Percentiles rank a stretch among this genome's conserved stretches.
Conservation (phyloP, 1,284 basidiomycete genomes). For the Cryptococcus wingfieldii region DNA sequence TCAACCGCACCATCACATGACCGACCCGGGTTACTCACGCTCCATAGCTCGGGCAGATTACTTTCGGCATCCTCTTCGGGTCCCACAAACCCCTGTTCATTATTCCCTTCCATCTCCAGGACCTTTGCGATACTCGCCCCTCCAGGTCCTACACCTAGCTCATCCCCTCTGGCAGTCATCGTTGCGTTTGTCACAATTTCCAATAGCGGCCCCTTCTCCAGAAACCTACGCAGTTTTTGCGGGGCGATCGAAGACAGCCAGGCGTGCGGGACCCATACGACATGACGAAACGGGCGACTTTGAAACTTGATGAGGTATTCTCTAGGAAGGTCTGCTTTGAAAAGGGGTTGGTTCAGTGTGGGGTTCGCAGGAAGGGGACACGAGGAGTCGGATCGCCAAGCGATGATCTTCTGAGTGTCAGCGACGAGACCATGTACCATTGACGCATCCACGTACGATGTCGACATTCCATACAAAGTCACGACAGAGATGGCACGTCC, state of each 20-base stretch:
- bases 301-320: slow-evolving; percentile 89
- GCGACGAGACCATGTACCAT: background rate
- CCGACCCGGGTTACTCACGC: slow-evolving; percentile 21
- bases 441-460: slow-evolving; percentile 42
- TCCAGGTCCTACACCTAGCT: slow-evolving; percentile 23
- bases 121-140: slow-evolving; percentile 39
- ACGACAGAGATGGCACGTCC: slow-evolving; percentile 75
- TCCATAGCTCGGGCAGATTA: slow-evolving; percentile 59
- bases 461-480: slow-evolving; percentile 70
- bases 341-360: slow-evolving; percentile 56
- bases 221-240: slow-evolving; percentile 69
- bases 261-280: slow-evolving; percentile 81
- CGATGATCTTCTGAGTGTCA: slow-evolving; percentile 59
- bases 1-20: no score
- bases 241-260: slow-evolving; percentile 68
- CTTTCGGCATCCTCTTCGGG: slow-evolving; percentile 60
- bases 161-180: slow-evolving; percentile 44
- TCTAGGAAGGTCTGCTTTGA: slow-evolving; percentile 63
- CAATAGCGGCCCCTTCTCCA: slow-evolving; percentile 65
- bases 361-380: background rate
- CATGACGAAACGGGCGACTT: slow-evolving; percentile 67
- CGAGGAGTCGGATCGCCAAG: slow-evolving; percentile 66
- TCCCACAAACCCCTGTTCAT: slow-evolving; percentile 7
- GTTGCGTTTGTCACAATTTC: slow-evolving; percentile 55
- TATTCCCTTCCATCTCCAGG: slow-evolving; percentile 37